These are phyloP conservation scores for Xylaria sp. DNA, from an alignment of 2,329 filamentous ascomycete genomes.

Conservation along the genomic window DNA sequence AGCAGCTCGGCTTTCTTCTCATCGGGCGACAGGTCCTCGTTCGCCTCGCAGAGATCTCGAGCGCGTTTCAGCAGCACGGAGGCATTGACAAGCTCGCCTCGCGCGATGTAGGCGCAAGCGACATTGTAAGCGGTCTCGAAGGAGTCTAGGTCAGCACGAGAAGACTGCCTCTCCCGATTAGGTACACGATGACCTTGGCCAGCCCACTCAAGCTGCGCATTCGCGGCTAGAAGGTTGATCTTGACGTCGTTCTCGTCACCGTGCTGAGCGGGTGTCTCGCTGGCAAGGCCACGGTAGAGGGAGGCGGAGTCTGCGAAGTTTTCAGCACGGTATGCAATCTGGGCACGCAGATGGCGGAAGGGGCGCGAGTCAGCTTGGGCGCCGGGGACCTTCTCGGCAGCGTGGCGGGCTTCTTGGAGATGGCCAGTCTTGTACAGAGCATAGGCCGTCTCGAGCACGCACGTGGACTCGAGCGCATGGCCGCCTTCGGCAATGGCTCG, in stretches of 20 bases:
- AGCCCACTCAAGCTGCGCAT: constrained; percentile 79
- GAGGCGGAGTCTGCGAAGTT: constrained; percentile 74
- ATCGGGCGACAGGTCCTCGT: constrained; percentile 77
- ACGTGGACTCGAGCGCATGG: constrained; percentile 68
- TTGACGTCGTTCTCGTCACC: constrained; percentile 78
- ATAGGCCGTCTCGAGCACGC: constrained; percentile 78
- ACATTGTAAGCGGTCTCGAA: constrained; percentile 88
- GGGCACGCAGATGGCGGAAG: constrained; percentile 68
- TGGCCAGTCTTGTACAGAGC: constrained; percentile 84
- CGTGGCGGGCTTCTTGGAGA: constrained; percentile 69
- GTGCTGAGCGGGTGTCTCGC: constrained; percentile 55
- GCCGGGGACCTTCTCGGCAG: constrained; percentile 51
- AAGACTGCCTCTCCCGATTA: constrained; percentile 65
- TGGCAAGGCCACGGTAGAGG: constrained; percentile 70
- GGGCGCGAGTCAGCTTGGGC: constrained; percentile 47
- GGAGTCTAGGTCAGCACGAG: constrained; percentile 73
- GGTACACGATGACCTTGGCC: constrained; percentile 63
- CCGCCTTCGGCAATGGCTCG: constrained; percentile 74
- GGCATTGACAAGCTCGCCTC: constrained; percentile 73
- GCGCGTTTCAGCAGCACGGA: constrained; percentile 76
- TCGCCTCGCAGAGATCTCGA: constrained; percentile 75
- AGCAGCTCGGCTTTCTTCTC: constrained; percentile 80
- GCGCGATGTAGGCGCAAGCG: constrained; percentile 77
- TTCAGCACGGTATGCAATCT: constrained; percentile 79
- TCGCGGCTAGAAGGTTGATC: constrained; percentile 79